phyloP scores from a whole-genome alignment of 176 grass and related monocot genomes.

The Raddia distichophylla region DNA sequence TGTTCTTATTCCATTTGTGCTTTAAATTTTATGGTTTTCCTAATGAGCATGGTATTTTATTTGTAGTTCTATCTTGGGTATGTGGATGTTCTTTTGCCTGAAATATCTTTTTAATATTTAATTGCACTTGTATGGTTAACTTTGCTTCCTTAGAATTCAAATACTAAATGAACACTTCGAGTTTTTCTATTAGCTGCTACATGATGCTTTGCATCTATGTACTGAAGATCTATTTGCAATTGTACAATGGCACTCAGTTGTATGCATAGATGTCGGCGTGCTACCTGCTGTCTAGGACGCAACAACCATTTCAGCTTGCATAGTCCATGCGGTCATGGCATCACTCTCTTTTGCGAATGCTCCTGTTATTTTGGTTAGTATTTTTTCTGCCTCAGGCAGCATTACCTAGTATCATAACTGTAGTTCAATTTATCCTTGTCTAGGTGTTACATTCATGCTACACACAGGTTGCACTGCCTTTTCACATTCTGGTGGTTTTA shows the following conservation, averaged over 20 bases:
- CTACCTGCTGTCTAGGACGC: neutral
- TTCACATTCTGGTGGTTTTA: neutral
- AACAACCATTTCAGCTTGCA: neutral
- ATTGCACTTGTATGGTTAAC: slow-evolving; percentile 1
- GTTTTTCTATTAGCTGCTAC: slow-evolving; percentile 14
- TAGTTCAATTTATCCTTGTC: slow-evolving; percentile 11
- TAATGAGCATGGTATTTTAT: neutral
- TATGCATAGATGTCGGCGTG: neutral
- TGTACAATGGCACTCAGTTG: neutral
- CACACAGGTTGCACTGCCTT: neutral
- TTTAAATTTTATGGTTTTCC: neutral
- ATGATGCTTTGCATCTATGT: neutral
- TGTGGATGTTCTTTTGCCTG: neutral
- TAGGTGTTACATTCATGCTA: slow-evolving; percentile 14
- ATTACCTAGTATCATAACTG: neutral
- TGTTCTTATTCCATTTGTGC: slow-evolving; percentile 29
- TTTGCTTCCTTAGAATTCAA: slow-evolving; percentile 12
- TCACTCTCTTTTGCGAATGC: neutral
- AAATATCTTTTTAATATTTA: slow-evolving; percentile 26
- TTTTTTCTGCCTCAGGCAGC: neutral
- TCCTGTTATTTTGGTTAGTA: slow-evolving; percentile 9
- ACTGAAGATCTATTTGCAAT: slow-evolving; percentile 6
- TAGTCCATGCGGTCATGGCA: neutral
- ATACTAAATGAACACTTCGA: neutral
- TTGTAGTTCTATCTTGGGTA: slow-evolving; percentile 11